A percentile compares a stretch with the other conserved stretches of the same genome.
These are phyloP conservation scores for Yarrowia phangngaensis DNA, from an alignment of 805 yeast genomes.

Conservation along the genomic window DNA sequence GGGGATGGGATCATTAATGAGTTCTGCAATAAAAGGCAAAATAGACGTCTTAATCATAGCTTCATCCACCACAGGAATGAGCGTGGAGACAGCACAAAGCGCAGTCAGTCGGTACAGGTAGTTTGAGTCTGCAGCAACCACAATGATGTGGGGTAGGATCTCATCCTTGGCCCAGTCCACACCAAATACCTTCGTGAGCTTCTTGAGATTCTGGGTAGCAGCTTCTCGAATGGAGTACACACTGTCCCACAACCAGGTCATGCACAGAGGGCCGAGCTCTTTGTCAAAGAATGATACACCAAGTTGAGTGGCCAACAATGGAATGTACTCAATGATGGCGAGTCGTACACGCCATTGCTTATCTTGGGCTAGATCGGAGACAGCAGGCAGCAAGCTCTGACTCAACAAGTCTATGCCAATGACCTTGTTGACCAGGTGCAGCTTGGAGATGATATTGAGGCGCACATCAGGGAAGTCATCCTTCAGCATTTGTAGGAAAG, in stretches of 20 bases:
- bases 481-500: constrained; percentile 86
- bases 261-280: constrained; percentile 81
- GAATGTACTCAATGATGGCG: constrained; percentile 95
- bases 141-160: constrained; percentile 71
- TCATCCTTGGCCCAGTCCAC: constrained; percentile 88
- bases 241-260: constrained; percentile 98
- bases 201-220: constrained; percentile 78
- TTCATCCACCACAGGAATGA: constrained; percentile 66
- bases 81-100: constrained; percentile 77
- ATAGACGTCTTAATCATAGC: constrained; percentile 58
- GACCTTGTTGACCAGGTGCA: constrained; percentile 87
- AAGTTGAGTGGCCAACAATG: constrained; percentile 86
- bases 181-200: constrained; percentile 82
- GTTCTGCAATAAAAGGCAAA: constrained; percentile 71
- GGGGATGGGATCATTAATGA: constrained; percentile 81
- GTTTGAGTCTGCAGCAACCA: constrained; percentile 53
- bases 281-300: constrained; percentile 92
- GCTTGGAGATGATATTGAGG: constrained; percentile 85
- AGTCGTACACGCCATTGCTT: constrained; percentile 96
- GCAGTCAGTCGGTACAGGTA: constrained; percentile 91
- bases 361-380: constrained; percentile 92
- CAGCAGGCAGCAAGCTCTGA: constrained; percentile 88
- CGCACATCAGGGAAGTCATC: constrained; percentile 97
- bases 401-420: constrained; percentile 87
- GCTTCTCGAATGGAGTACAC: constrained; percentile 96